Conservation (phyloP, 805 yeast species). For the Candida qinlingensis region DNA sequence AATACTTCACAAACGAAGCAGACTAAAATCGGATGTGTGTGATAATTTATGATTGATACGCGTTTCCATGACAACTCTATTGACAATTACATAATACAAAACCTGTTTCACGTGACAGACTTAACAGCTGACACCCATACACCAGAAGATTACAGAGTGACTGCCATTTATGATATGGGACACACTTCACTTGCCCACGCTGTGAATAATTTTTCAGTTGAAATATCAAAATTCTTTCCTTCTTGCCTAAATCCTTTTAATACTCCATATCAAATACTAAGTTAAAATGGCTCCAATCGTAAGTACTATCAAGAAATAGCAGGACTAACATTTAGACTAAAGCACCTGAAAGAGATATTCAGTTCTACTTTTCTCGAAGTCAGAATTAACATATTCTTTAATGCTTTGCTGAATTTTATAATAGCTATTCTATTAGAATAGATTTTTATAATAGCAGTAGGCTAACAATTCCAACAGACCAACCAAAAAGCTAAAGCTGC, state of each 20-base stretch:
- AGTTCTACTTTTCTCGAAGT: slow-evolving; percentile 19
- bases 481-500: slow-evolving; percentile 75
- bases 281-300: slow-evolving; percentile 86
- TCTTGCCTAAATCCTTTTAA: not conserved
- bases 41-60: too few species aligned
- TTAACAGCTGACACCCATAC: not conserved
- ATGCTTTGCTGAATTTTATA: slow-evolving; percentile 34
- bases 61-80: too few species aligned
- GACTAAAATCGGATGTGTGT: too few species aligned
- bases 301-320: slow-evolving; percentile 40
- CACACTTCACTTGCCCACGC: not conserved
- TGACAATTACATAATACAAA: too few species aligned
- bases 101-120: too few species aligned
- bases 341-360: slow-evolving; percentile 17
- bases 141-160: not conserved
- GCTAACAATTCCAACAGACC: slow-evolving; percentile 64
- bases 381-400: not conserved
- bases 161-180: not conserved
- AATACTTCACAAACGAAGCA: not conserved
- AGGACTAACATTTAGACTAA: slow-evolving; percentile 16
- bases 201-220: not conserved
- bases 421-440: slow-evolving; percentile 12
- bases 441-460: slow-evolving; percentile 55
- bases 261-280: not conserved
- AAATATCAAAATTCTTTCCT: not conserved